Conservation (phyloP, 148 eudicot genomes). For the Talinum fruticosum region DNA sequence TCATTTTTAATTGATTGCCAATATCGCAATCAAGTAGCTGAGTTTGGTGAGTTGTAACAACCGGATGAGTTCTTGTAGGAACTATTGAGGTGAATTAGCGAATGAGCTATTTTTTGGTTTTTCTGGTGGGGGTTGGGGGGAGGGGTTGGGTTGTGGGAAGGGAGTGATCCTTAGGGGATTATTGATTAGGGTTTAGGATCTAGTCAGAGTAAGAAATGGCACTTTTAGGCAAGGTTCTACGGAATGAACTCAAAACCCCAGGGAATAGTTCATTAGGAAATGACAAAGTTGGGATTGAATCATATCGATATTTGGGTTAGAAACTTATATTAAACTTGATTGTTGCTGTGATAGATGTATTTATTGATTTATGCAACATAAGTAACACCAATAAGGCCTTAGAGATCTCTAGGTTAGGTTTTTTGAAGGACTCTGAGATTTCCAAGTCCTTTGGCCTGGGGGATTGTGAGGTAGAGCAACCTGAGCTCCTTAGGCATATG, state of each 20-base stretch:
- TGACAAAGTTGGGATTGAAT: not conserved
- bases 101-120: not conserved
- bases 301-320: not conserved
- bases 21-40: not conserved
- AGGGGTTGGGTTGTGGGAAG: not conserved
- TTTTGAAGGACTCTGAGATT: not conserved
- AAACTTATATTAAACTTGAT: not conserved
- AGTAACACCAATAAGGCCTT: not conserved
- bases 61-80: not conserved
- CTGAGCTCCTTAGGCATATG: not conserved
- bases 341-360: not conserved
- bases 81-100: not conserved
- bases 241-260: not conserved
- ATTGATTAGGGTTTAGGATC: constrained; percentile 9
- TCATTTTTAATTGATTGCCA: not conserved
- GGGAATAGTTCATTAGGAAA: not conserved
- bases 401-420: not conserved
- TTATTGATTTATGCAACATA: no score
- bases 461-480: not conserved
- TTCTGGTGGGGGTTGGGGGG: not conserved
- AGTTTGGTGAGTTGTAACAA: not conserved
- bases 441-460: not conserved
- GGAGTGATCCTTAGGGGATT: not conserved
- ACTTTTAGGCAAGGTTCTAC: not conserved
- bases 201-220: not conserved